Percentiles rank a stretch among this genome's conserved stretches.
Evolutionary conservation across 2,329 filamentous ascomycete genomes (phyloP).

Genomic region (Orbilia blumenaviensis): DNA sequence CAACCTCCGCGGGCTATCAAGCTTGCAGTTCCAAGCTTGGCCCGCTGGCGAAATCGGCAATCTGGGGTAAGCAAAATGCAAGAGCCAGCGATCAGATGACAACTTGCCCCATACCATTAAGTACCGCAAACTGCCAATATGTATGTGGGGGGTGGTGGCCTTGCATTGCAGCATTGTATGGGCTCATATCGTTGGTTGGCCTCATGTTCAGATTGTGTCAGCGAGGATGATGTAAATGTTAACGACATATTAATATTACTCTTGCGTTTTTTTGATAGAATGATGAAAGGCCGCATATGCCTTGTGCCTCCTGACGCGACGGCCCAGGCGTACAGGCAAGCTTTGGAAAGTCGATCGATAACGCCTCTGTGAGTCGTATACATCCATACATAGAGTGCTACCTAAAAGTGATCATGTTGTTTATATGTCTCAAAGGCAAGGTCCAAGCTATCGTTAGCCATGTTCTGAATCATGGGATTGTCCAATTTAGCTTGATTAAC

Average conservation of each 20-base stretch:
- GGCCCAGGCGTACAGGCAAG: neutral
- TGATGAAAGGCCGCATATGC: neutral
- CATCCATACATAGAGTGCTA: neutral
- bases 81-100: constrained; percentile 21
- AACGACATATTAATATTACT: too few relatives aligned
- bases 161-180: neutral
- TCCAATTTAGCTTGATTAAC: neutral
- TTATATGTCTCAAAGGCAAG: constrained; percentile 22
- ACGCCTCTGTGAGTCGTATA: neutral
- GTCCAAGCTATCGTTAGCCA: constrained; percentile 6
- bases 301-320: neutral
- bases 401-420: constrained; percentile 14
- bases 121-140: constrained; percentile 11
- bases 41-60: neutral
- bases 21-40: neutral
- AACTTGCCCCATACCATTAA: neutral
- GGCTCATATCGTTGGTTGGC: neutral
- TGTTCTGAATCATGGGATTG: neutral
- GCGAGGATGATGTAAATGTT: constrained; percentile 6
- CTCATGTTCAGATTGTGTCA: constrained; percentile 11
- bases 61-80: constrained; percentile 38
- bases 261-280: neutral
- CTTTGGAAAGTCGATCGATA: neutral
- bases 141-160: neutral
- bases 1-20: neutral